Conservation (phyloP, 2,329 filamentous ascomycete genomes). For the Beauveria asiatica region DNA sequence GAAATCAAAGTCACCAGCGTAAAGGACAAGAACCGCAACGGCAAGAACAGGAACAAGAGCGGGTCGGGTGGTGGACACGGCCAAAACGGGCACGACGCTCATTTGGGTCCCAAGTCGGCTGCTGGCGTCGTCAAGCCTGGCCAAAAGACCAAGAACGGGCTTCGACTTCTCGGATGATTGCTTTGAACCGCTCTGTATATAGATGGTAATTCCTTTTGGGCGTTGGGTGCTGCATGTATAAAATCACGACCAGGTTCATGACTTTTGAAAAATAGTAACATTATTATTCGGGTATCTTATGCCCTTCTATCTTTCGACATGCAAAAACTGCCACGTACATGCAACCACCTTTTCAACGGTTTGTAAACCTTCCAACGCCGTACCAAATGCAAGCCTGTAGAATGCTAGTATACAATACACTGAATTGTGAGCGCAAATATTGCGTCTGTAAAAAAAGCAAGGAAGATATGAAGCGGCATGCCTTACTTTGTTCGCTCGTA, state of each 20-base stretch:
- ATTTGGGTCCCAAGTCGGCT: conserved; percentile 39
- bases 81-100: conserved; percentile 36
- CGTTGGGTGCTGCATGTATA: not conserved
- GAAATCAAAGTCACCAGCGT: conserved; percentile 75
- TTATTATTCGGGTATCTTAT: conserved; percentile 12
- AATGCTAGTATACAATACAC: conserved; percentile 5
- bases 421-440: not conserved
- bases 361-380: conserved; percentile 2
- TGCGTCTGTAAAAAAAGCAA: not conserved
- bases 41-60: conserved; percentile 28
- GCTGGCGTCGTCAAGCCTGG: conserved; percentile 53
- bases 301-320: conserved; percentile 3
- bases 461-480: not conserved
- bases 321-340: not conserved
- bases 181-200: not conserved
- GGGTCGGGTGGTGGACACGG: conserved; percentile 19
- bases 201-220: not conserved
- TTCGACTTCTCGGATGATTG: conserved; percentile 49
- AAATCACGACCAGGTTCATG: not conserved
- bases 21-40: conserved; percentile 47
- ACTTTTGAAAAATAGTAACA: not conserved
- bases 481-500: not conserved
- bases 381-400: not conserved
- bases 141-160: conserved; percentile 58
- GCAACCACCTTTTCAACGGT: not conserved